Percentiles rank a stretch among this genome's conserved stretches.
These are phyloP conservation scores for Cytospora piceae DNA, from an alignment of 2,329 filamentous ascomycete genomes.

Conservation along the genomic window DNA sequence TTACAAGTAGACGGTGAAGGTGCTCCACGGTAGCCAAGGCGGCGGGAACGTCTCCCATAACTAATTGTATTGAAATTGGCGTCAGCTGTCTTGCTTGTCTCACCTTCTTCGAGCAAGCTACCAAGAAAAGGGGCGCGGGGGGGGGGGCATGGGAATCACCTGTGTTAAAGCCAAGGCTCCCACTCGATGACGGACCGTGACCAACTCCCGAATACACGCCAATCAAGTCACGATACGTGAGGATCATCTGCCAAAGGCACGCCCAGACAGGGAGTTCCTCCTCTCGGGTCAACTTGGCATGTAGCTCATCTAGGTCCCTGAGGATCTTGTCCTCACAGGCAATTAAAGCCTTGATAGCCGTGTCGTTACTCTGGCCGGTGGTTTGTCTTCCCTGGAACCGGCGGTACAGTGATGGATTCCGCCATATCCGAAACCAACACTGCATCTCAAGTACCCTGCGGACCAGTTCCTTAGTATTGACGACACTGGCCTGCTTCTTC, in stretches of 20 bases:
- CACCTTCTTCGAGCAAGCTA: not conserved
- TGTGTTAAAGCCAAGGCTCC: not conserved
- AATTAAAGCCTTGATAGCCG: constrained; percentile 7
- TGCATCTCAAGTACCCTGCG: constrained; percentile 18
- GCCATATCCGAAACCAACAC: constrained; percentile 27
- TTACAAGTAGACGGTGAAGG: constrained; percentile 37
- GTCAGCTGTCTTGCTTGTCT: not conserved
- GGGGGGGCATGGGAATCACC: constrained; percentile 1
- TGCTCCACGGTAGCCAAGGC: constrained; percentile 3
- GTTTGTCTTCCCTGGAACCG: not conserved
- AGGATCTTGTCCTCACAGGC: constrained; percentile 18
- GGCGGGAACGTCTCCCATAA: not conserved
- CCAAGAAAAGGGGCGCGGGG: no score
- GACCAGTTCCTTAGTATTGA: not conserved
- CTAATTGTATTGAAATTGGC: not conserved
- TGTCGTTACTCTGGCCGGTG: not conserved
- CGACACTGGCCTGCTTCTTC: not conserved
- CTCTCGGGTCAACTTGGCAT: not conserved
- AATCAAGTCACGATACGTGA: constrained; percentile 28
- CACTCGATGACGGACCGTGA: not conserved
- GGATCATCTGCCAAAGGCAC: constrained; percentile 29
- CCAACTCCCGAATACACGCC: constrained; percentile 19
- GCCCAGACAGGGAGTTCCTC: constrained; percentile 17
- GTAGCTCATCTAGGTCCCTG: constrained; percentile 12
- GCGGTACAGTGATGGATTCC: constrained; percentile 5